Evolutionary conservation across 208 protist species (phyloP).

Genomic region (Kentomonas sorsogonicus): DNA sequence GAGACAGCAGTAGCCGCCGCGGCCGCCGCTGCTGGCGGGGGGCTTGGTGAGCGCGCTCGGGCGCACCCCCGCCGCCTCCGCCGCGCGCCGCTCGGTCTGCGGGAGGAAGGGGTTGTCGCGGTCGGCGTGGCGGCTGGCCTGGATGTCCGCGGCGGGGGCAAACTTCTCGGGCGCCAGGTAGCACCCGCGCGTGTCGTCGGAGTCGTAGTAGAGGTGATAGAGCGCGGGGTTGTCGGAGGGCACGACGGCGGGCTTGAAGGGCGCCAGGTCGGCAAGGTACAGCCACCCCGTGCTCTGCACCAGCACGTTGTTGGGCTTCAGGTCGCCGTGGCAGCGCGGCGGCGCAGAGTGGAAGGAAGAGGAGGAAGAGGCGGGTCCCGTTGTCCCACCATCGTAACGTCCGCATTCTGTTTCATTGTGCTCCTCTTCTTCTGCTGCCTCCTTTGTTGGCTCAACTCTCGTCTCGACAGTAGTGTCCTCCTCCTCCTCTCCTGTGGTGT

Average conservation of each 20-base stretch:
- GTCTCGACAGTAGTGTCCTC: no score
- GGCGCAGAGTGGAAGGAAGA: conserved; percentile 68
- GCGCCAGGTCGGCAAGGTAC: conserved; percentile 77
- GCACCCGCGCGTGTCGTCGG: conserved; percentile 72
- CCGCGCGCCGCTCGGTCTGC: neutral
- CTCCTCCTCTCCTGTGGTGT: no score
- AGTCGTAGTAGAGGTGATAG: conserved; percentile 89
- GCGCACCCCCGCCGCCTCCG: neutral
- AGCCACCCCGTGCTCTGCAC: conserved; percentile 66
- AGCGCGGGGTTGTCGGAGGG: conserved; percentile 64
- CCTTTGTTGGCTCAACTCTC: no score
- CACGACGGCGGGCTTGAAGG: conserved; percentile 73
- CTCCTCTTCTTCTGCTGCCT: no score
- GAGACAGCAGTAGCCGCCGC: neutral
- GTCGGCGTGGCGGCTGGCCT: neutral
- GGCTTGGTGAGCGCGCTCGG: neutral
- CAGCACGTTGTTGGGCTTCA: conserved; percentile 87
- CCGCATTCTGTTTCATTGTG: no score
- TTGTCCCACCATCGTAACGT: no score
- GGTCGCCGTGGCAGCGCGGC: conserved; percentile 78
- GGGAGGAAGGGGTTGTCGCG: neutral
- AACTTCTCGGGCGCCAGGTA: conserved; percentile 87
- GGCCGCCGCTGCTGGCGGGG: neutral
- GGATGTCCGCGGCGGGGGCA: conserved; percentile 17
- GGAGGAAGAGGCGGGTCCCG: conserved; percentile 61